Evolutionary conservation across 495 filamentous ascomycete genomes (phyloP), one percentile per base, ranked within the genome.

Genomic region (Hyaloscypha hepaticicola): DNA sequence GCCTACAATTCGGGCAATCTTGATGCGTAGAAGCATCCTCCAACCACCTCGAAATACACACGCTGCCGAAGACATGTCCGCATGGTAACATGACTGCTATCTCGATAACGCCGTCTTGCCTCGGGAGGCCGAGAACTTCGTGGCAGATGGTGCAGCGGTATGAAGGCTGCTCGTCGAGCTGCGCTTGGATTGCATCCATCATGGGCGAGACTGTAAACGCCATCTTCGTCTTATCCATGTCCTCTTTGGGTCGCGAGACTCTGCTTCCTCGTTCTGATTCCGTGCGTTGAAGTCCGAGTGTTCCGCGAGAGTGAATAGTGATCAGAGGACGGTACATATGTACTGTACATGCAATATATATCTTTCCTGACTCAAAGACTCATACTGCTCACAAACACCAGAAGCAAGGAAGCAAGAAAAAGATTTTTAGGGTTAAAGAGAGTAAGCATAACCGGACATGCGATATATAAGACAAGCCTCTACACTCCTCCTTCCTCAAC

Each of bases 1-100:
- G 49, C 5, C 70, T 33, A 50, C 70, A 72, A 7, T 24, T 50
- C 24, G 70, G 70, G 63, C 70, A 72, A 48, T 72, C 62, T n/a
- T 63, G 49, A 38, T 68, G 57, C 4, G 45, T 21, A 16, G 67
- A 70, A 1, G 58, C 57, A 28, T 12, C 48, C 53, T 69, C 61
- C 7, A 72, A 62, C 70, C 70, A 72, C 1, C 61, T 64, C 12
- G 57, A 28, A 16, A 70, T 70, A 34, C 70, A 72, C 2, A 62
- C 21, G 26, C 14, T 50, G 2, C 70, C 70, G 27, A 70, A 70
- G 24, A 65, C 34, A 55, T 72, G 70, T 1, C 48, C 45, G 52
- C 70, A 72, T 25, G 68, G 70, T 14, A 72, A 34, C 14, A 65
- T 64, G 27, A 21, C 41, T 9, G 60, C 31, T 19, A 33, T 38